Conservation (phyloP, 2,329 filamentous ascomycete genomes). For the Phialemonium atrogriseum region DNA sequence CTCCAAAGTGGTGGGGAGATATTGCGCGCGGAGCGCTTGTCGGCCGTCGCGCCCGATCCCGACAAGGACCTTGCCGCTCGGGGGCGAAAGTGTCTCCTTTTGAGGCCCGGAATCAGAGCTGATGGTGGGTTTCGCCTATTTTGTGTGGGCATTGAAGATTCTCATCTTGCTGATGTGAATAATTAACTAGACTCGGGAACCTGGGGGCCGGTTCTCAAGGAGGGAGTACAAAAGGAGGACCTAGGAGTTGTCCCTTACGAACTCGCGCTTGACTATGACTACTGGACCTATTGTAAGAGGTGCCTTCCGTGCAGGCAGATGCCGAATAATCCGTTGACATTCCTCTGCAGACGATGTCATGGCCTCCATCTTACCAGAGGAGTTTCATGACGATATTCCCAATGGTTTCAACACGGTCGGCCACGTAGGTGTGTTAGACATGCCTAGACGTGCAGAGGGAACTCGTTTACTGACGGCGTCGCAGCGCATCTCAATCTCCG, state of each 20-base stretch:
- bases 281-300: conserved; percentile 70
- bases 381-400: conserved; percentile 72
- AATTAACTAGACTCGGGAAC: conserved; percentile 53
- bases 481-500: conserved; percentile 84
- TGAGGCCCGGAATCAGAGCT: conserved; percentile 47
- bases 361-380: conserved; percentile 68
- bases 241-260: conserved; percentile 68
- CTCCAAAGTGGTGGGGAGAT: conserved; percentile 60
- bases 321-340: conserved; percentile 10
- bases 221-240: conserved; percentile 60
- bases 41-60: conserved; percentile 55
- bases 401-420: conserved; percentile 82
- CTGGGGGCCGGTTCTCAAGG: conserved; percentile 63
- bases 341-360: conserved; percentile 65
- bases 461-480: conserved; percentile 11
- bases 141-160: too few species aligned
- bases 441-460: conserved; percentile 1
- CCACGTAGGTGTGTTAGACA: conserved; percentile 58
- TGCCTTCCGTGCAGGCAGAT: not conserved
- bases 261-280: conserved; percentile 69
- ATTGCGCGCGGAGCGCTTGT: conserved; percentile 54
- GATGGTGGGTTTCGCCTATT: conserved; percentile 32
- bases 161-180: conserved; percentile 1
- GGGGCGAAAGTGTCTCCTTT: conserved; percentile 54
- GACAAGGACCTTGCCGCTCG: conserved; percentile 40